Evolutionary conservation across 257 asterid species (phyloP).

Genomic region (Anisodus tanguticus): DNA sequence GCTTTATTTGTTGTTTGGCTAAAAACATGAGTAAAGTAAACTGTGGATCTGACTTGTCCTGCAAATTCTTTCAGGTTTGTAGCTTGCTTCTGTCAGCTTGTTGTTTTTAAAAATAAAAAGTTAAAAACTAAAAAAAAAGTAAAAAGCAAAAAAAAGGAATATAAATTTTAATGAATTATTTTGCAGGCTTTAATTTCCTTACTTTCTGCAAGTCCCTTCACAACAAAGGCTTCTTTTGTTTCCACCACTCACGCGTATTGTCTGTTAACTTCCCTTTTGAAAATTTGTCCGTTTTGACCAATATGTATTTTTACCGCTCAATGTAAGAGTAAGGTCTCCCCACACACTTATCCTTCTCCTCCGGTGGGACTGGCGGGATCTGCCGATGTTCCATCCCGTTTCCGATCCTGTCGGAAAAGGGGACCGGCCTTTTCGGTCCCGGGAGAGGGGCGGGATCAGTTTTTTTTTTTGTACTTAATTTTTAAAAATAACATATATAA

Average conservation of each 20-base stretch:
- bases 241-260: conserved; percentile 41
- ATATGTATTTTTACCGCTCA: too few species aligned
- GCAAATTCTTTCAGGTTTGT: conserved; percentile 40
- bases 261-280: conserved; percentile 22
- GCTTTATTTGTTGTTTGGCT: conserved; percentile 32
- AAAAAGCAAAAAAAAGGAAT: not conserved
- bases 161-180: conserved; percentile 19
- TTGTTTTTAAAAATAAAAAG: not conserved
- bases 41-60: conserved; percentile 41
- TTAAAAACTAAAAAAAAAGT: not conserved
- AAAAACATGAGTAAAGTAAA: conserved; percentile 32
- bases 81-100: conserved; percentile 33
- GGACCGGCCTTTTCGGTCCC: too few species aligned
- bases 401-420: too few species aligned
- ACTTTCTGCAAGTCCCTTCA: conserved; percentile 35
- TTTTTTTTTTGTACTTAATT: too few species aligned
- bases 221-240: conserved; percentile 40
- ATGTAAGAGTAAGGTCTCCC: too few species aligned
- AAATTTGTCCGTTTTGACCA: too few species aligned
- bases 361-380: too few species aligned
- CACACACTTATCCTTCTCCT: too few species aligned
- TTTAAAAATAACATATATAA: too few species aligned
- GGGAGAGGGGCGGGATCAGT: too few species aligned
- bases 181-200: conserved; percentile 28
- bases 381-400: too few species aligned